Conservation (phyloP, 2,329 filamentous ascomycete species). For the Diaporthe destruens region DNA sequence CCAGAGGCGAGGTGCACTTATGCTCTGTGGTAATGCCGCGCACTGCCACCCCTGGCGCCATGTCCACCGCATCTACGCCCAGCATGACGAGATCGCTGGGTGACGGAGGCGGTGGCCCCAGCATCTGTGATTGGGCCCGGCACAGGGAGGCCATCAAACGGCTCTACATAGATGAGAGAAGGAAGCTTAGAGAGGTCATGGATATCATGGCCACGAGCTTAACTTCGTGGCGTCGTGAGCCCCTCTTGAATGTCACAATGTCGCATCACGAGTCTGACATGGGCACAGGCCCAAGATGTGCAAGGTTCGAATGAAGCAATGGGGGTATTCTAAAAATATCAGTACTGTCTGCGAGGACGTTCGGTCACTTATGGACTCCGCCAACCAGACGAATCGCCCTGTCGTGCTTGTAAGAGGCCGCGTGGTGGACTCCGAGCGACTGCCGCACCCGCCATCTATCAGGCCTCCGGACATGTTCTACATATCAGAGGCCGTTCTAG, state of each 20-base stretch:
- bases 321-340: slow-evolving; percentile 40
- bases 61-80: background rate
- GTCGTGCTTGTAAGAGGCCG: slow-evolving; percentile 36
- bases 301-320: slow-evolving; percentile 39
- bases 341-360: slow-evolving; percentile 38
- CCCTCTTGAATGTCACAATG: background rate
- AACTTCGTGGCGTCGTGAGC: slow-evolving; percentile 44
- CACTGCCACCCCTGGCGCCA: background rate
- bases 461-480: slow-evolving; percentile 34
- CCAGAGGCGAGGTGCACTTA: background rate
- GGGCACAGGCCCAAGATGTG: slow-evolving; percentile 38
- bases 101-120: slow-evolving; percentile 32
- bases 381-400: slow-evolving; percentile 12
- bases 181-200: slow-evolving; percentile 42
- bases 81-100: background rate
- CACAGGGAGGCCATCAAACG: slow-evolving; percentile 42
- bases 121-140: slow-evolving; percentile 41
- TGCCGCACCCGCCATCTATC: slow-evolving; percentile 16
- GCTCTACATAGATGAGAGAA: slow-evolving; percentile 44
- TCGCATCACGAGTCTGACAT: slow-evolving; percentile 21
- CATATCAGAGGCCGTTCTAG: slow-evolving; percentile 32
- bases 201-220: slow-evolving; percentile 42
- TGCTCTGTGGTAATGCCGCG: background rate
- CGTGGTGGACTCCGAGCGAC: slow-evolving; percentile 32
- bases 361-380: slow-evolving; percentile 25